Conservation (phyloP, 169 alveolate species). For the Plasmodium yoelii region DNA sequence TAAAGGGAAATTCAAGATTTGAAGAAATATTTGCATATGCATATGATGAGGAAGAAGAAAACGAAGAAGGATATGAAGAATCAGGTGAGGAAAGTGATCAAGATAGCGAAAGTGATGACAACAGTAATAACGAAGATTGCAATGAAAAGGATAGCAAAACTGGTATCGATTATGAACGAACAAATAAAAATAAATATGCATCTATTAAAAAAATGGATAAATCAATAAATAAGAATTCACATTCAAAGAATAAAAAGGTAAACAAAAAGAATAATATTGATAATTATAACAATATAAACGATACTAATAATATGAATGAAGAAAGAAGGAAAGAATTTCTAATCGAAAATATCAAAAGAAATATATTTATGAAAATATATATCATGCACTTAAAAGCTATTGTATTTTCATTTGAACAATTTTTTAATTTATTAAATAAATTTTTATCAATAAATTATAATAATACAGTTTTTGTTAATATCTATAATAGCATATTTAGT, state of each 20-base stretch:
- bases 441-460: slow-evolving; percentile 64
- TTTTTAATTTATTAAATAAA: slow-evolving; percentile 59
- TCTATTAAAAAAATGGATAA: background rate
- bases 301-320: background rate
- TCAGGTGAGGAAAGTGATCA: slow-evolving; percentile 21
- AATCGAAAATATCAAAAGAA: slow-evolving; percentile 39
- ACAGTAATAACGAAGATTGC: background rate
- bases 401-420: slow-evolving; percentile 69
- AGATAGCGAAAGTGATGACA: background rate
- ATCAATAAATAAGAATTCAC: background rate
- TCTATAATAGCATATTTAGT: slow-evolving; percentile 72
- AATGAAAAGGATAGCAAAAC: slow-evolving; percentile 9
- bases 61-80: slow-evolving; percentile 11
- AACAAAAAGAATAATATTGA: background rate
- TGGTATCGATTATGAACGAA: background rate
- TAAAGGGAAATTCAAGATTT: slow-evolving; percentile 5
- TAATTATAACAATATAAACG: background rate
- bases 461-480: slow-evolving; percentile 36
- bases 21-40: slow-evolving; percentile 43
- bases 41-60: slow-evolving; percentile 19
- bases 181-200: background rate
- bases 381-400: slow-evolving; percentile 73
- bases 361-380: slow-evolving; percentile 61
- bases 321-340: slow-evolving; percentile 18
- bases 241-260: background rate